These are phyloP conservation scores for Kwoniella europaea DNA, from an alignment of 768 basidiomycete species.

Conservation along the genomic window DNA sequence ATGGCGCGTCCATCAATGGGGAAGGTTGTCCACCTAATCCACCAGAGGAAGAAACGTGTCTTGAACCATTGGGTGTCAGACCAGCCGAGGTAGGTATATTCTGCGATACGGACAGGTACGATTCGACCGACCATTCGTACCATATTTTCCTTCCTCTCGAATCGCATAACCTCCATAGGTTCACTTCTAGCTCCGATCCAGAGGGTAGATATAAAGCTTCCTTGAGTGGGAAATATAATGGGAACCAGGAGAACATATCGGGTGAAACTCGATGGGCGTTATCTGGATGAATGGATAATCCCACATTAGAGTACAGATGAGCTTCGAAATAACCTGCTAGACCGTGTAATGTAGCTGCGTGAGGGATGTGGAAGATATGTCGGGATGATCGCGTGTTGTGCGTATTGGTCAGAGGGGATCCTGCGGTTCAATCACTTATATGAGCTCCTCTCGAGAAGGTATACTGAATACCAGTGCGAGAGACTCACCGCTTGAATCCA, in stretches of 20 bases:
- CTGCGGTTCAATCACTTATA: constrained; percentile 59
- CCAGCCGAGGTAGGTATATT: constrained; percentile 5
- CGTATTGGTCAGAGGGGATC: constrained; percentile 88
- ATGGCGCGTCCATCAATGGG: constrained; percentile 71
- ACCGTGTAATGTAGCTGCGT: constrained; percentile 90
- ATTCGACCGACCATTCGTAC: constrained; percentile 99
- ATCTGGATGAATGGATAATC: constrained; percentile 90
- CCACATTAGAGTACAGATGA: constrained; percentile 83
- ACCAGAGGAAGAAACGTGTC: constrained; percentile 15
- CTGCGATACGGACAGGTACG: constrained; percentile 71
- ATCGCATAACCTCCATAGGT: constrained; percentile 91
- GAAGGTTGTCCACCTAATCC: constrained; percentile 61
- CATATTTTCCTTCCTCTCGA: constrained; percentile 76
- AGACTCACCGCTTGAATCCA: constrained; percentile 70
- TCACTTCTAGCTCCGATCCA: constrained; percentile 88
- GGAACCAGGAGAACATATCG: constrained; percentile 99
- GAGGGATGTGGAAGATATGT: constrained; percentile 87
- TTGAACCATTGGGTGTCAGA: constrained; percentile 19
- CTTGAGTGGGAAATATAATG: constrained; percentile 91
- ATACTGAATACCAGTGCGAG: background rate
- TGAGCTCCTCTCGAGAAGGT: background rate
- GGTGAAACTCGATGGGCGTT: constrained; percentile 83
- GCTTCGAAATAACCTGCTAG: constrained; percentile 98
- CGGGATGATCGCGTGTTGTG: constrained; percentile 90
- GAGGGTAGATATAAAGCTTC: constrained; percentile 92